A percentile compares a stretch with the other conserved stretches of the same genome.
Conservation (phyloP, 805 yeast genomes). For the Candida nonsorbophila region DNA sequence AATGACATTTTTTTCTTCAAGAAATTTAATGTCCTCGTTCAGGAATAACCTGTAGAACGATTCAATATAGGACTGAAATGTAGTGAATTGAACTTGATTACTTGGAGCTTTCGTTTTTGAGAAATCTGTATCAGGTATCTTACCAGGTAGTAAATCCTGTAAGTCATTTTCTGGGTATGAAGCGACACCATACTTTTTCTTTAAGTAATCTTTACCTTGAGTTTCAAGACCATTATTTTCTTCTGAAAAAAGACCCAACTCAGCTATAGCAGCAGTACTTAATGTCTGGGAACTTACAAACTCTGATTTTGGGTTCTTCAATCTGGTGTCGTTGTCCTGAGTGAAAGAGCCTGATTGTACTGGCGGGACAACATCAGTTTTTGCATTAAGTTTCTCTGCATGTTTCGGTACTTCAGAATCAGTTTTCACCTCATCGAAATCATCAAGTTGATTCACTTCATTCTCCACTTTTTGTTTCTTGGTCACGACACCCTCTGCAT, state of each 20-base stretch:
- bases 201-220: constrained; percentile 69
- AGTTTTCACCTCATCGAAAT: constrained; percentile 2
- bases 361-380: constrained; percentile 39
- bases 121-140: constrained; percentile 80
- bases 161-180: constrained; percentile 82
- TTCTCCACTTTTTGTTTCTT: constrained; percentile 4
- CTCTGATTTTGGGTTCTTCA: constrained; percentile 70
- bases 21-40: constrained; percentile 77
- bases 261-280: constrained; percentile 56
- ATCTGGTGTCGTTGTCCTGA: constrained; percentile 52
- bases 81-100: constrained; percentile 87
- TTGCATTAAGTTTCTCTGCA: constrained; percentile 15
- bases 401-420: constrained; percentile 1
- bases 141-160: constrained; percentile 76
- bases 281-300: constrained; percentile 66
- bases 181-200: constrained; percentile 78
- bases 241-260: constrained; percentile 62
- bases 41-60: constrained; percentile 71
- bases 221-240: constrained; percentile 52
- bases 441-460: constrained; percentile 6
- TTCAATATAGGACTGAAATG: constrained; percentile 82
- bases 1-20: constrained; percentile 56
- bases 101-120: constrained; percentile 65
- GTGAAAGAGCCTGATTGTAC: constrained; percentile 40
- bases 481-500: constrained; percentile 4